Conservation (phyloP, 345 rosid species). For the Acer campestre region DNA sequence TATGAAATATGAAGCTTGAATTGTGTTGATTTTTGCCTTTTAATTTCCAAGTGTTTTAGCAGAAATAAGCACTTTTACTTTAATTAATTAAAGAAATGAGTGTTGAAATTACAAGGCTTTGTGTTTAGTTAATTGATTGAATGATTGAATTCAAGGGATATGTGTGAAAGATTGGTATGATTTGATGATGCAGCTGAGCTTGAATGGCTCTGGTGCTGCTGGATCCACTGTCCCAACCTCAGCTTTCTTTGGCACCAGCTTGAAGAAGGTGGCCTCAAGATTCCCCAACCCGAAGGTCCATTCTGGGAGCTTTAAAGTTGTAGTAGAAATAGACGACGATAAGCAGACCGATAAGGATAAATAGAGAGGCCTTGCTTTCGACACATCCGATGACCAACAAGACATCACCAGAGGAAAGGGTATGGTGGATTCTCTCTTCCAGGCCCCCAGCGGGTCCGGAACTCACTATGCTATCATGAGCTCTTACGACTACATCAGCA, state of each 20-base stretch:
- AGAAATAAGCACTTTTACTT: background rate
- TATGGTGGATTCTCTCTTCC: slow-evolving; percentile 90
- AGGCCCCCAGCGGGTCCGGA: slow-evolving; percentile 75
- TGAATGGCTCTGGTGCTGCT: slow-evolving; percentile 68
- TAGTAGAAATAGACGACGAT: slow-evolving; percentile 50
- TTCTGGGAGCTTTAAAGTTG: slow-evolving; percentile 54
- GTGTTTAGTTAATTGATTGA: no score
- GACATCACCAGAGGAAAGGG: slow-evolving; percentile 96
- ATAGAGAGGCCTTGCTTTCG: slow-evolving; percentile 75
- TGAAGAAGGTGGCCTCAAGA: slow-evolving; percentile 69
- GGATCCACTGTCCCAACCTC: slow-evolving; percentile 64
- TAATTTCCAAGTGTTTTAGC: background rate
- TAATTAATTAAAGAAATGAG: no score
- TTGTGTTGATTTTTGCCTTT: background rate
- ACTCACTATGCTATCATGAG: slow-evolving; percentile 84
- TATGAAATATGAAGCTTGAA: background rate
- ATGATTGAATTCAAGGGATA: background rate
- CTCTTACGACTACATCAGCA: slow-evolving; percentile 85
- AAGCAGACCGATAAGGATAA: slow-evolving; percentile 71
- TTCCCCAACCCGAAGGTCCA: slow-evolving; percentile 33
- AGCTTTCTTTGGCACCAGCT: slow-evolving; percentile 64
- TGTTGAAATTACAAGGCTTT: no score
- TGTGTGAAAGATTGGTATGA: background rate
- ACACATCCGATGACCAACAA: slow-evolving; percentile 88
- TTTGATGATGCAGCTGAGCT: slow-evolving; percentile 57